These are phyloP conservation scores for Dalechampia spathulata DNA, from an alignment of 441 rosid species.

Conservation along the genomic window DNA sequence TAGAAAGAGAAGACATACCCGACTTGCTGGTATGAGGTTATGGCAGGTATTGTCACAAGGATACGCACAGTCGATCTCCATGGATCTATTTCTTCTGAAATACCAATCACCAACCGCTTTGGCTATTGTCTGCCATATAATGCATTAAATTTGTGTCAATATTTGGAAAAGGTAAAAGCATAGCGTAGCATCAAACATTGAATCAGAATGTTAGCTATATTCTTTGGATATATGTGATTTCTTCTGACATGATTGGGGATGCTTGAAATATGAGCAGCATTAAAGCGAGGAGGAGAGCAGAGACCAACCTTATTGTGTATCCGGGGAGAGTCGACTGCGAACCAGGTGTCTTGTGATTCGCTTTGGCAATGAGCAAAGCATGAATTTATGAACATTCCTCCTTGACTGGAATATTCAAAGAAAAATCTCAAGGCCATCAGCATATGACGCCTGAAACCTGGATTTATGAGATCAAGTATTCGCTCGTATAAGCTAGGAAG, in stretches of 20 bases:
- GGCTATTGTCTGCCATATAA: conserved; percentile 60
- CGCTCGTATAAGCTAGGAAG: background rate
- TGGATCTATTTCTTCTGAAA: conserved; percentile 49
- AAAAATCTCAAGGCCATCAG: conserved; percentile 41
- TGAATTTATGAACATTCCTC: conserved; percentile 81
- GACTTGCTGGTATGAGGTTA: conserved; percentile 47
- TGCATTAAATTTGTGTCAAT: background rate
- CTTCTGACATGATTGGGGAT: no score
- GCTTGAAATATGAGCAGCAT: no score
- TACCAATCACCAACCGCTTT: conserved; percentile 96
- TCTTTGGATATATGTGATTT: no score
- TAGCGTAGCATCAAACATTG: no score
- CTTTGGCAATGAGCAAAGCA: conserved; percentile 98
- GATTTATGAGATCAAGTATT: background rate
- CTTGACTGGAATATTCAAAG: conserved; percentile 42
- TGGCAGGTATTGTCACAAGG: conserved; percentile 81
- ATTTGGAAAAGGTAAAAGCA: background rate
- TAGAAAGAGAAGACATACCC: conserved; percentile 14
- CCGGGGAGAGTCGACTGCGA: conserved; percentile 70
- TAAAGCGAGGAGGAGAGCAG: conserved; percentile 2
- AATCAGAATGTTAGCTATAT: no score
- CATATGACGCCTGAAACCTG: conserved; percentile 86
- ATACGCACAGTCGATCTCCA: conserved; percentile 68
- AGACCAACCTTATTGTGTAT: conserved; percentile 54
- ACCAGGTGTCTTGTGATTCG: conserved; percentile 91